Evolutionary conservation across 2,329 filamentous ascomycete species (phyloP), one percentile per base, ranked within the genome.

Genomic region (Onygena corvina): DNA sequence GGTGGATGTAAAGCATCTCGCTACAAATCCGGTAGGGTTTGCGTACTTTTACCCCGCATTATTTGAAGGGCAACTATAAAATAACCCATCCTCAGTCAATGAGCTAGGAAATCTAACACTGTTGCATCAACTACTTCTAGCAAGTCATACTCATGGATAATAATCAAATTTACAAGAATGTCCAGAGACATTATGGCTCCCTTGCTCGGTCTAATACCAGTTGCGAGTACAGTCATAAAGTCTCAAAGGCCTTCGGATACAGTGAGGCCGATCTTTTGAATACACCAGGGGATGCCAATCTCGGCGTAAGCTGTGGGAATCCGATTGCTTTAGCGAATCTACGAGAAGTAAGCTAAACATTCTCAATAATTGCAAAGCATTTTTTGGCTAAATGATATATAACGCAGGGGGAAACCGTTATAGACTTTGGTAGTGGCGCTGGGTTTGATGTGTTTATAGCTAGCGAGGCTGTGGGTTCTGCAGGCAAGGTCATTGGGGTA

Each of bases 391-490:
- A 34, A 46, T 25, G 5, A n/a, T n/a, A 34, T 16, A 18, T 12
- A 21, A 11, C 8, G 35, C 48, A 77, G 70, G 76, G 76, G 11
- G 77, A 81, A 57, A 75, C 69, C 0, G 69, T 80, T 1, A 61
- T 81, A 50, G 77, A 80, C 54, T 64, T 81, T 1, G 77, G 77
- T 1, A 71, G 69, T 52, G 76, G 78, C 2, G 76, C 72, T 5
- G 77, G 77, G 0, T 74, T 80, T 38, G 77, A 81, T 56, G 71
- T 74, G 14, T 77, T 80, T 52, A 68, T 74, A 2, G 75, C 76
- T 8, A 67, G 73, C 3, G 64, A 63, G 21, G 74, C 69, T 55
- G 69, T 80, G 31, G 75, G 75, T 0, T 42, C 55, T 0, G 60
- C 58, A 3, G 76, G 76, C 1, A 69, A 63, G 23, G 74, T 67